Conservation (phyloP, 2,329 filamentous ascomycete species). For the Epichloe aotearoae region DNA sequence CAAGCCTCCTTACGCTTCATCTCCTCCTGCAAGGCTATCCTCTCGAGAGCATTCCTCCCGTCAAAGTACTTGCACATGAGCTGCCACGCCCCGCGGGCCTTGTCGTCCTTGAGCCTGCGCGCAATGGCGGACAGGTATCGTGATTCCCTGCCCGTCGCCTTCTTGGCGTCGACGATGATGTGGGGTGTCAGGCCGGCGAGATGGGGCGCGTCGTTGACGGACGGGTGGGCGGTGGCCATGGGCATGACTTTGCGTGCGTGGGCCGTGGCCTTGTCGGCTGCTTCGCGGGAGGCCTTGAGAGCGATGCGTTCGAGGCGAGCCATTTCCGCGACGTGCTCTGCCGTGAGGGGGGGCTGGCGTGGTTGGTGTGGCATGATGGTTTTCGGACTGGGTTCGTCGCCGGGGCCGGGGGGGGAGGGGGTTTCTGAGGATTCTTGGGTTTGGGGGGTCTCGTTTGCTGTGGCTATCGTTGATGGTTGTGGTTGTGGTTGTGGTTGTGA, state of each 20-base stretch:
- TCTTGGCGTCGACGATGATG: conserved; percentile 65
- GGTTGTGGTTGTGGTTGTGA: not conserved
- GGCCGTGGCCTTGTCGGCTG: conserved; percentile 42
- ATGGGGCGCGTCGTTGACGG: conserved; percentile 42
- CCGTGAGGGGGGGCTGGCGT: conserved; percentile 23
- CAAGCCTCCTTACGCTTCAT: conserved; percentile 77
- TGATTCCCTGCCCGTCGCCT: conserved; percentile 65
- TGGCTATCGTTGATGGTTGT: not conserved
- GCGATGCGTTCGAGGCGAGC: conserved; percentile 48
- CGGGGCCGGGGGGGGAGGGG: too few relatives aligned
- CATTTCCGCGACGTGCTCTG: conserved; percentile 44
- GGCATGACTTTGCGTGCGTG: conserved; percentile 39
- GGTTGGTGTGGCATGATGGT: not conserved
- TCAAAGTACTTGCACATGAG: conserved; percentile 77
- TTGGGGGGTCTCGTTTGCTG: not conserved
- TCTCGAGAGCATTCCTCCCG: conserved; percentile 70
- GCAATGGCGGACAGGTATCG: conserved; percentile 53
- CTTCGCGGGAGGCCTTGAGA: conserved; percentile 38
- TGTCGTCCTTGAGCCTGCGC: conserved; percentile 38
- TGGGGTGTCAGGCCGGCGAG: conserved; percentile 46
- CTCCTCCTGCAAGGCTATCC: conserved; percentile 72
- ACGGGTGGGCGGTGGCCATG: conserved; percentile 38
- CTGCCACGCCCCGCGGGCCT: conserved; percentile 55
- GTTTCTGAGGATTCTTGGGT: conserved; percentile 11
- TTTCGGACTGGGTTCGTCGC: conserved; percentile 2